phyloP scores from a whole-genome alignment of 305 asterid species.

The Solanum chacoense region DNA sequence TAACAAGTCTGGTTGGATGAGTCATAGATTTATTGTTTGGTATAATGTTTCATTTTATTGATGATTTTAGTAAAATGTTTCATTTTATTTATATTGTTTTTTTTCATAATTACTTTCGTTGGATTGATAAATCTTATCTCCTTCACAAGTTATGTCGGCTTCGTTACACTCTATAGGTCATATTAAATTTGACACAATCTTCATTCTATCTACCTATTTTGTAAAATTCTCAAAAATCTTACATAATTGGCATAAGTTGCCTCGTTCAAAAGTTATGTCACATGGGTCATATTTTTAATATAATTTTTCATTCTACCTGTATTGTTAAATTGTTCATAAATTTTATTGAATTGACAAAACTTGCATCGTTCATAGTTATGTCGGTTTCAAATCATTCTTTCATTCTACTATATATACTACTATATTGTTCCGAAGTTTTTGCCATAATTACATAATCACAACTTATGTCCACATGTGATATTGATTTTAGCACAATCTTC shows the following conservation, averaged over 20 bases:
- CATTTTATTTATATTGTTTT: not conserved
- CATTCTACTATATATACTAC: not conserved
- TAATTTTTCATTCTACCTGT: not conserved
- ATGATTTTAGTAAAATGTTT: not conserved
- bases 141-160: not conserved
- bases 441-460: not conserved
- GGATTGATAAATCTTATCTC: not conserved
- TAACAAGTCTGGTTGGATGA: not conserved
- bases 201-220: accelerated
- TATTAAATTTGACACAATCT: no score
- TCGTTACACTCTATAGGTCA: not conserved
- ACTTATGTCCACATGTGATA: not conserved
- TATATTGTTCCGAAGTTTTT: not conserved
- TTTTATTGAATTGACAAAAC: not conserved
- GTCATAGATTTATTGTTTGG: not conserved
- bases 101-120: not conserved
- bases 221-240: not conserved
- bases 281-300: not conserved
- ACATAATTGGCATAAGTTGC: not conserved
- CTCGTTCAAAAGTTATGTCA: not conserved
- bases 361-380: not conserved
- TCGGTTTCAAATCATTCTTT: not conserved
- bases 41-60: not conserved
- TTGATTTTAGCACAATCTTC: not conserved
- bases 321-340: not conserved